Evolutionary conservation across 2,329 filamentous ascomycete species (phyloP).

Genomic region (Colletotrichum caudatum): DNA sequence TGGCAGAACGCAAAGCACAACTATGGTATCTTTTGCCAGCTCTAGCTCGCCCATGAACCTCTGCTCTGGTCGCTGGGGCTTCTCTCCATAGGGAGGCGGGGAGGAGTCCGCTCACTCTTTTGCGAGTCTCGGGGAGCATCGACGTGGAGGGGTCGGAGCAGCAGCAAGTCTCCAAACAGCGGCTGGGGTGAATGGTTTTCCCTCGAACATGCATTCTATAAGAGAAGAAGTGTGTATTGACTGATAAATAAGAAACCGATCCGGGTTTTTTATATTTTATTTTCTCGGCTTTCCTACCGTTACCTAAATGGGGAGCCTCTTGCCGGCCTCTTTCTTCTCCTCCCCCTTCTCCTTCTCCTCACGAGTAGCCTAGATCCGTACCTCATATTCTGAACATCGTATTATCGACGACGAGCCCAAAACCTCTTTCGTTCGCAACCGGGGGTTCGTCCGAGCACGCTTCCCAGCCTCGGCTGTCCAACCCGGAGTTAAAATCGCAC

Average conservation of each 20-base stretch:
- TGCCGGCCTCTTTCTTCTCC: neutral
- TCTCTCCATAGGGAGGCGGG: neutral
- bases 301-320: neutral
- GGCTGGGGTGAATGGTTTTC: neutral
- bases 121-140: neutral
- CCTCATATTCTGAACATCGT: neutral
- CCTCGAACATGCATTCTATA: neutral
- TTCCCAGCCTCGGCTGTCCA: neutral
- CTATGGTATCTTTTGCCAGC: neutral
- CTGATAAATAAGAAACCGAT: neutral
- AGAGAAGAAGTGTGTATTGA: neutral
- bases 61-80: neutral
- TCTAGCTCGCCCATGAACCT: neutral
- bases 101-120: neutral
- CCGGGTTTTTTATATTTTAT: too few relatives aligned
- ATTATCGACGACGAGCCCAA: too few relatives aligned
- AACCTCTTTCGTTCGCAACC: neutral
- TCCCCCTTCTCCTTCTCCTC: too few relatives aligned
- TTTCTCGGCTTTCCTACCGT: neutral
- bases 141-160: neutral
- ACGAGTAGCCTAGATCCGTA: neutral
- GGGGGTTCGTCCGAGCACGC: neutral
- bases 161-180: neutral
- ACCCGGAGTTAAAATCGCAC: neutral
- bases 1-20: neutral